Base-by-base conservation (phyloP, 73 alveolate genomes). In the Symbiodinium pilosum region DNA sequence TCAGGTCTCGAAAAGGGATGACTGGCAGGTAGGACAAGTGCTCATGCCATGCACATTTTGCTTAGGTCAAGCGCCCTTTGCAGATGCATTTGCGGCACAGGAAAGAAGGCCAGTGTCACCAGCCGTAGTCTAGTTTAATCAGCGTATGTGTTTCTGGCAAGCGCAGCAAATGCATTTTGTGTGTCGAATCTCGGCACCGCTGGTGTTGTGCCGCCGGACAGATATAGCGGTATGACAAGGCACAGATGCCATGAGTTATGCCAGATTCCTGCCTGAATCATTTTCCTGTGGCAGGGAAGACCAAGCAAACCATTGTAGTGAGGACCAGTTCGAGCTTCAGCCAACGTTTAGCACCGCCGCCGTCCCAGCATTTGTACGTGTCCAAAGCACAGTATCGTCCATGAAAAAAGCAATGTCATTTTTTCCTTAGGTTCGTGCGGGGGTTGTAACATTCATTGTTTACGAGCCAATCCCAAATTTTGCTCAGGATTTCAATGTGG, bases 81-180 rank as follows among this genome's bases (percentile, higher is more conserved):
- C 94, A 87, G 64, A 43, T 87, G 94, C 77, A 87, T 87, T 47
- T 87, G 94, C 64, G 94, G 94, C 94, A 87, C 94, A 36, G 94
- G 94, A 44, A 56, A 38, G 44, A 9, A 71, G 44, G 85, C 85
- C 84, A 42, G 41, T 56, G 30, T 36, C 68, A 41, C 32, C 51
- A 5, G 30, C 14, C 14, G 42, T 71, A 12, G 9, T 3, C 12
- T 24, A 21, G 18, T 3, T 39, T 26, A 68, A n/a, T 24, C 43
- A n/a, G 43, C 39, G 41, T 39, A 16, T 18, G 68, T 36, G 21
- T 11, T 5, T 21, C 4, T 24, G 51, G 32, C 40, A 18, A 34
- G 3, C 18, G 32, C n/a, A 9, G 91, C 14, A 9, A 20, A 7
- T 43, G 7, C 5, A 51, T 41, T 18, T 24, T 21, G 32, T 83